Percentiles rank a stretch among this genome's conserved stretches.
These are phyloP conservation scores for Suillus americanus DNA, from an alignment of 768 basidiomycete species.

Conservation along the genomic window DNA sequence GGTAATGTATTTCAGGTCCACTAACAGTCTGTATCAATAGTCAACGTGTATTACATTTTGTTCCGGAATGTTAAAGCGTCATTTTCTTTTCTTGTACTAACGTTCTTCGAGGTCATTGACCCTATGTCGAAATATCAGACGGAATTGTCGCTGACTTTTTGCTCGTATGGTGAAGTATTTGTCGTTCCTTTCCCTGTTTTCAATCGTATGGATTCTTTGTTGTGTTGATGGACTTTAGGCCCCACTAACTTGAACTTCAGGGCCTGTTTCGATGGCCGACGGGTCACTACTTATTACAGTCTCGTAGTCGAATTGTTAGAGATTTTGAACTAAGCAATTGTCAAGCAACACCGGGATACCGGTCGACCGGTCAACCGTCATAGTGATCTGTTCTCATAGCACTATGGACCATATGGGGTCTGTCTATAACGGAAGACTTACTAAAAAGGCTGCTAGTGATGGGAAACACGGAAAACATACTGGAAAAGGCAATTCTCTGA, in stretches of 20 bases:
- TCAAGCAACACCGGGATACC: background rate
- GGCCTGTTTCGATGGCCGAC: background rate
- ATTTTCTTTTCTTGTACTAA: background rate
- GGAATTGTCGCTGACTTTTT: background rate
- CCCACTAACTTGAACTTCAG: no score
- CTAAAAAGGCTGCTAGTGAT: background rate
- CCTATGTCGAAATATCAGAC: background rate
- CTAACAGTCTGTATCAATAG: background rate
- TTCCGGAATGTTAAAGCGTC: background rate
- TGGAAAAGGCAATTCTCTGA: background rate
- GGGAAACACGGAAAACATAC: background rate
- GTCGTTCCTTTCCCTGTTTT: background rate
- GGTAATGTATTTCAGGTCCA: background rate
- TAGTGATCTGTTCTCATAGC: background rate
- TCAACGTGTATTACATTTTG: background rate
- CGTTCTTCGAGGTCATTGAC: background rate
- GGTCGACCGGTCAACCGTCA: background rate
- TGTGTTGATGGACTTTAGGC: background rate
- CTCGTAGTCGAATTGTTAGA: background rate
- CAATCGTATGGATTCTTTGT: background rate
- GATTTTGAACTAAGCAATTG: background rate
- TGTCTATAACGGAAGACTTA: background rate
- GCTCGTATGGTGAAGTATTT: background rate
- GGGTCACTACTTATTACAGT: background rate
- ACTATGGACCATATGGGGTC: background rate